Percentiles rank a stretch among this genome's conserved stretches.
Evolutionary conservation across 345 rosid genomes (phyloP).

Genomic region (Acer saccharum): DNA sequence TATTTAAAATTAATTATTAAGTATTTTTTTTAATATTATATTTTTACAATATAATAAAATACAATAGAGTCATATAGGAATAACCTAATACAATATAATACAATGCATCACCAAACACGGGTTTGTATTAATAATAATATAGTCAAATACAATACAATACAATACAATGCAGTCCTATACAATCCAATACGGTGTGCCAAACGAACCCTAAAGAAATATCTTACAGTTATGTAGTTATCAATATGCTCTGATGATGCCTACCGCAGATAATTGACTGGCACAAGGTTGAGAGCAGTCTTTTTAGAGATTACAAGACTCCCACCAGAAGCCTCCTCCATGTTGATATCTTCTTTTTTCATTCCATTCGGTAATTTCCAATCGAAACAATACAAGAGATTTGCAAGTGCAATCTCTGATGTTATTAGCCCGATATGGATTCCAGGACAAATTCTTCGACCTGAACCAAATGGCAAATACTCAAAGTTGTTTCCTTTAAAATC

Average conservation of each 20-base stretch:
- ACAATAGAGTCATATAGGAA: too few species aligned
- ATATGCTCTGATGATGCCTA: neutral
- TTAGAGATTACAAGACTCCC: constrained; percentile 10
- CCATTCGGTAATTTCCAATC: constrained; percentile 44
- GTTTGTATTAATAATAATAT: too few species aligned
- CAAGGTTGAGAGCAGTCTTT: constrained; percentile 31
- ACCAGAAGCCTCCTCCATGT: constrained; percentile 39
- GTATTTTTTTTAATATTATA: too few species aligned
- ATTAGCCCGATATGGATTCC: constrained; percentile 41
- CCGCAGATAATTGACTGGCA: constrained; percentile 25
- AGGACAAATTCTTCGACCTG: constrained; percentile 54
- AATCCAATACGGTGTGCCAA: too few species aligned
- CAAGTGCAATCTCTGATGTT: constrained; percentile 32
- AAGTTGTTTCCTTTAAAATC: constrained; percentile 51
- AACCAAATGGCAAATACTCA: constrained; percentile 58
- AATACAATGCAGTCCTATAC: too few species aligned
- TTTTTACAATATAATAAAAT: too few species aligned
- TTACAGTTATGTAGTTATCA: too few species aligned
- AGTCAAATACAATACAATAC: too few species aligned
- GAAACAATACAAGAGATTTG: constrained; percentile 39
- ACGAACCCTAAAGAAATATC: too few species aligned
- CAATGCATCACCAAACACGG: too few species aligned
- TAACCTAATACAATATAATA: too few species aligned
- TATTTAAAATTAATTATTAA: too few species aligned
- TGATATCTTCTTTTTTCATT: constrained; percentile 25